Base-by-base conservation (phyloP, 2,329 filamentous ascomycete genomes). In the Fusarium sp. region DNA sequence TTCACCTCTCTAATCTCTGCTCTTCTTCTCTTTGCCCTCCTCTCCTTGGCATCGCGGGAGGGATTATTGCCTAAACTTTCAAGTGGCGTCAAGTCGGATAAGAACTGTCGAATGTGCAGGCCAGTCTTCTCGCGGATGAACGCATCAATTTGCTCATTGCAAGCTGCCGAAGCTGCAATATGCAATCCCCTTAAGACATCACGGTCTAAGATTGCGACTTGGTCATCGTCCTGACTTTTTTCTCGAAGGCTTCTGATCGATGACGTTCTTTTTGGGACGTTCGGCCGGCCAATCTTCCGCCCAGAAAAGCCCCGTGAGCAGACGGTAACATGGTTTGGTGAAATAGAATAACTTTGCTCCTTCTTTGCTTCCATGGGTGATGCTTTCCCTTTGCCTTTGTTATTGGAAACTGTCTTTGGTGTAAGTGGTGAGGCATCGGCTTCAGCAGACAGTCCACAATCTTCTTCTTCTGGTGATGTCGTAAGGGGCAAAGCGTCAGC, bases 181-280 rank as follows among this genome's bases (percentile, higher is more conserved):
- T 86, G 84, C 13, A 90, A 77, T 0, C 87, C 87, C 53, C 83
- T 81, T 51, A 89, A 81, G 5, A 89, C 83, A 71, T 87, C 85
- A 47, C 82, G 80, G 71, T 88, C 84, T 25, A 77, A 77, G 30
- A 87, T 82, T 38, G 80, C 74, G 15, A 70, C 69, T 58, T 83
- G 80, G 10, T 81, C 78, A n/a, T 78, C 71, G 29, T 80, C 79
- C 20, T 65, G 38, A 7, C 73, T 70, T 11, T 65, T 54, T 18
- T 67, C 75, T 38, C 57, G 63, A 22, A 71, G 56, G 27, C 61
- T 75, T 38, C 62, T 70, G n/a, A 80, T 78, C 5, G 80, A 81
- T 25, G 80, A 81, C 27, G 73, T 78, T 64, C 80, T 75, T 55
- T 71, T 74, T 16, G 80, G 80, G 44, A 81, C 78, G 58, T 78